A percentile compares a stretch with the other conserved stretches of the same genome.
Evolutionary conservation across 768 basidiomycete species (phyloP).

Genomic region (Clitopilus hobsonii): DNA sequence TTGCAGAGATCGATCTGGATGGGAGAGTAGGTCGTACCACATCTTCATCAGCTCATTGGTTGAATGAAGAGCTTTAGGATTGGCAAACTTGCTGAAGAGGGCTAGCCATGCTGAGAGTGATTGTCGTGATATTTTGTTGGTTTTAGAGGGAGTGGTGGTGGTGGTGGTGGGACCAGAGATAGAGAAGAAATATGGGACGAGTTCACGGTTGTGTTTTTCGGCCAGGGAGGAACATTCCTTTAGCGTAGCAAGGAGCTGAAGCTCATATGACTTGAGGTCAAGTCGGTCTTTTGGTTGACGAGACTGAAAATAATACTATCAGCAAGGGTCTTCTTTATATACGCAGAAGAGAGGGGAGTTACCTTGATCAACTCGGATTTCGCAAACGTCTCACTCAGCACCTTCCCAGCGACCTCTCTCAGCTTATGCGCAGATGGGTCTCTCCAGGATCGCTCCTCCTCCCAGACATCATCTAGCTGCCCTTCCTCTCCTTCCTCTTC

Average conservation of each 20-base stretch:
- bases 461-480: constrained; percentile 30
- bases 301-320: constrained; percentile 19
- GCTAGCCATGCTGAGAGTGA: constrained; percentile 76
- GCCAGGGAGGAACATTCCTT: constrained; percentile 66
- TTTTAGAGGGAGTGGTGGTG: no score
- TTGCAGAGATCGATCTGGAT: constrained; percentile 81
- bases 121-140: constrained; percentile 50
- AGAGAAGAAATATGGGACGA: constrained; percentile 79
- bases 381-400: constrained; percentile 33
- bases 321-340: no score
- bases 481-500: no score
- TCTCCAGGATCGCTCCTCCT: constrained; percentile 75
- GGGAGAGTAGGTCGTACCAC: constrained; percentile 74
- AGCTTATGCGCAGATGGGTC: constrained; percentile 69
- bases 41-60: constrained; percentile 59
- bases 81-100: constrained; percentile 84
- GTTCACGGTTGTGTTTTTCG: constrained; percentile 84
- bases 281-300: constrained; percentile 48
- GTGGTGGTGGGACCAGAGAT: constrained; percentile 34
- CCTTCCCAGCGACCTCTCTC: constrained; percentile 40
- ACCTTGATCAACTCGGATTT: constrained; percentile 30
- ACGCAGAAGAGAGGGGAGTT: no score
- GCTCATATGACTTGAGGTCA: constrained; percentile 72
- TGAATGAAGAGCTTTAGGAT: constrained; percentile 84
- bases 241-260: constrained; percentile 70